Evolutionary conservation across 1,139 yeast genomes (phyloP), one percentile per base, ranked within the genome.

Genomic region (Lodderomyces oxycetoniae): DNA sequence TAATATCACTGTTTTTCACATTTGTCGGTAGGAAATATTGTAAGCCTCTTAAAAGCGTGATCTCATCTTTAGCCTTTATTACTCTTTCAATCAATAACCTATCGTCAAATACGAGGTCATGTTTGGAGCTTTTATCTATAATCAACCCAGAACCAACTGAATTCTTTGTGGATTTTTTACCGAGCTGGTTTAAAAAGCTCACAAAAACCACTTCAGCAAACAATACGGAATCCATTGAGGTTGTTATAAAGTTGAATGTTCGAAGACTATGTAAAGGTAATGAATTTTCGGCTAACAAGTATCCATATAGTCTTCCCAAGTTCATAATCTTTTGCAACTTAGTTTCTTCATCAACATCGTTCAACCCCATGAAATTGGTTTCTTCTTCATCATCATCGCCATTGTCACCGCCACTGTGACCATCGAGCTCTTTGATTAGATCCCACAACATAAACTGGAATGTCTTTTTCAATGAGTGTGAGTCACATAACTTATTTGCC

Each of bases 381-480:
- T 31, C 44, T 23, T 59, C 70, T 3, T 57, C 71, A 5, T 69
- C 74, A 3, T 65, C 72, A 16, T 40, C 34, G 3, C 51, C 37
- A n/a, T 32, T 41, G 22, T 59, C 70, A 4, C 61, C 67, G 5
- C 57, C 67, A 3, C 57, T 70, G 3, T 51, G 37, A 5, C 63
- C 64, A 46, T 83, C 95, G 31, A 87, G 63, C 23, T 80, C 87
- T 44, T 78, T 77, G n/a, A 89, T 50, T 33, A 79, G 69, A 55
- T 91, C 96, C 97, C 97, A 93, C 30, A 93, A 67, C 52, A 79
- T 69, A 54, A 91, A 88, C 52, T 91, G 96, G 47, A 93, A 81
- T 0, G 95, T 77, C 55, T 89, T 89, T 49, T 86, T 72, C 54
- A 83, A 63, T 2, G 79, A 68, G 43, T 83, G 86, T 25, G 78